A percentile compares a stretch with the other conserved stretches of the same genome.
phyloP scores from a whole-genome alignment of 768 basidiomycete species.

The Leccinum disarticulatum region DNA sequence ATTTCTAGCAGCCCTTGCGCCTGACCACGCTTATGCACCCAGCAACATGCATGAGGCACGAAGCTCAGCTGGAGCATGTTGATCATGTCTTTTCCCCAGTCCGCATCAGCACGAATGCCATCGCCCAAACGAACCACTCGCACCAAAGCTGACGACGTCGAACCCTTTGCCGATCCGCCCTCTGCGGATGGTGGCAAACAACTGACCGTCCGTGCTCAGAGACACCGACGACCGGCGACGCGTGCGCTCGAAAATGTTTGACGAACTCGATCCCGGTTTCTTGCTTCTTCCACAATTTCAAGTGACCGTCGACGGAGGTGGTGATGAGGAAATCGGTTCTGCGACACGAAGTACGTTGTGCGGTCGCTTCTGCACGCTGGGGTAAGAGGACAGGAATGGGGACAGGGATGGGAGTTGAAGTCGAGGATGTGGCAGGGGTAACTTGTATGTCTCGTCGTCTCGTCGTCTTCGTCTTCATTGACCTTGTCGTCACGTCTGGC shows the following conservation, averaged over 20 bases:
- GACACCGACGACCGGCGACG: slow-evolving; percentile 73
- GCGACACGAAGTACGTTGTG: slow-evolving; percentile 2
- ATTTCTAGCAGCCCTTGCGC: slow-evolving; percentile 87
- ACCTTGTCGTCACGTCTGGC: no score
- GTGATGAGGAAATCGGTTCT: slow-evolving; percentile 95
- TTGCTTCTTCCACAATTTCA: slow-evolving; percentile 99
- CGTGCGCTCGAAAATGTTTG: slow-evolving; percentile 94
- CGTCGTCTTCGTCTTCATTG: no score
- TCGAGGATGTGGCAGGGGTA: no score
- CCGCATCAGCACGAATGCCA: not conserved
- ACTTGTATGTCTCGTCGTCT: no score
- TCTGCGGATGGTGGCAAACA: slow-evolving; percentile 89
- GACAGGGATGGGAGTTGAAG: no score
- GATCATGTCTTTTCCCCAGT: slow-evolving; percentile 79
- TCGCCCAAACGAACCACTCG: slow-evolving; percentile 27
- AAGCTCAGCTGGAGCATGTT: slow-evolving; percentile 93
- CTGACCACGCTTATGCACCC: slow-evolving; percentile 90
- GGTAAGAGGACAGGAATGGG: no score
- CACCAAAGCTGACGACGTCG: slow-evolving; percentile 97
- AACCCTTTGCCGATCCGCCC: slow-evolving; percentile 91
- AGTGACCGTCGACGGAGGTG: slow-evolving; percentile 90
- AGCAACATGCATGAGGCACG: slow-evolving; percentile 86
- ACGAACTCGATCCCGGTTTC: slow-evolving; percentile 95
- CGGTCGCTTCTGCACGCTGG: no score
- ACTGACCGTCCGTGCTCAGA: slow-evolving; percentile 89